Conservation (phyloP, 768 basidiomycete genomes). For the Rossbeevera mucosa region DNA sequence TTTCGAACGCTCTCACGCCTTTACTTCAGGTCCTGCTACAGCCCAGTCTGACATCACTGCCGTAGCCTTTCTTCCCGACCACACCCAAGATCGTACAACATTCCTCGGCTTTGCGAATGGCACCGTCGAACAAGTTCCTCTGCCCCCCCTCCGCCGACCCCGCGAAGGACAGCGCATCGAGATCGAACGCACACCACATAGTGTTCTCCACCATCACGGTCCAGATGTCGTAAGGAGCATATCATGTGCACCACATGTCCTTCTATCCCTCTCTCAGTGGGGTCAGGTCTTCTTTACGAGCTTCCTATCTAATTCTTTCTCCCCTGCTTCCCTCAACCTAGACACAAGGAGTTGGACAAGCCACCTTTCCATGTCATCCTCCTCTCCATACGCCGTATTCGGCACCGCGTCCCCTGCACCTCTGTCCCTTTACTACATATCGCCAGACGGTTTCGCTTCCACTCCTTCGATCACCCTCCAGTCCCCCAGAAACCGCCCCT, state of each 20-base stretch:
- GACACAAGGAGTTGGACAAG: constrained; percentile 58
- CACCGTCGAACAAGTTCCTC: constrained; percentile 45
- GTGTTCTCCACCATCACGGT: constrained; percentile 32
- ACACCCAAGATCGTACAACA: constrained; percentile 40
- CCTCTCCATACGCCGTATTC: constrained; percentile 61
- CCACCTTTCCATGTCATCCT: constrained; percentile 48
- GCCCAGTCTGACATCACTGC: constrained; percentile 50
- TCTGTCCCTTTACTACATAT: constrained; percentile 52
- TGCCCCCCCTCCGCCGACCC: constrained; percentile 16
- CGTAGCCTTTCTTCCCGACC: constrained; percentile 45
- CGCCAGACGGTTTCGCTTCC: constrained; percentile 41
- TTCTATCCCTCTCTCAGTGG: constrained; percentile 55
- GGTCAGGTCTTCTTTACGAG: constrained; percentile 46
- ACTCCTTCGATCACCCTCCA: constrained; percentile 48
- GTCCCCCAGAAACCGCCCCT: constrained; percentile 31
- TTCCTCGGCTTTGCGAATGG: constrained; percentile 59
- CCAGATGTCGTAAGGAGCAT: constrained; percentile 55
- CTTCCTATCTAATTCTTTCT: constrained; percentile 16
- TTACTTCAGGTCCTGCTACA: constrained; percentile 31
- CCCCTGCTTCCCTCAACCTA: constrained; percentile 38
- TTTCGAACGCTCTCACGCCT: constrained; percentile 43
- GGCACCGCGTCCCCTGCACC: constrained; percentile 57
- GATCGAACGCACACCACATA: constrained; percentile 20
- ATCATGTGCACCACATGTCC: constrained; percentile 38
- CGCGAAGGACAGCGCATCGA: constrained; percentile 13